Conservation (phyloP, 768 basidiomycete species). For the Kwoniella bestiolae region DNA sequence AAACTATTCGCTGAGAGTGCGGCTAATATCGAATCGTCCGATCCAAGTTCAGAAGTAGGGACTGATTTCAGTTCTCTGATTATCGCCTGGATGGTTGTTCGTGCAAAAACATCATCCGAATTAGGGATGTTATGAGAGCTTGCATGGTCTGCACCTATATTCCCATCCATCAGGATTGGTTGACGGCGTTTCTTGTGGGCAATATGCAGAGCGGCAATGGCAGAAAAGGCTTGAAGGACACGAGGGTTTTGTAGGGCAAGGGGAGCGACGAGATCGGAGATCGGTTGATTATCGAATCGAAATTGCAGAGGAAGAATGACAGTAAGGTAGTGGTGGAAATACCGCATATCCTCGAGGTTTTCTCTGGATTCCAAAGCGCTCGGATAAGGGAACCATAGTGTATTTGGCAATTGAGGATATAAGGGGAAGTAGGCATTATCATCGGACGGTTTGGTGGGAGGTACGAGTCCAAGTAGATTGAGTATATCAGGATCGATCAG, state of each 20-base stretch:
- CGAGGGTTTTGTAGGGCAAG: conserved; percentile 17
- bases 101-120: conserved; percentile 17
- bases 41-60: background rate
- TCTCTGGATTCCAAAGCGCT: background rate
- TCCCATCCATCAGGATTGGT: background rate
- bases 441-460: background rate
- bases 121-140: background rate
- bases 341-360: conserved; percentile 6
- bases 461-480: background rate
- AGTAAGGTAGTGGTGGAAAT: conserved; percentile 33
- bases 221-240: conserved; percentile 12
- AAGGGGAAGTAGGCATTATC: background rate
- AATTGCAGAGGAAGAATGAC: conserved; percentile 28
- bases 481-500: conserved; percentile 8
- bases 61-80: conserved; percentile 6
- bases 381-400: conserved; percentile 10
- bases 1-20: conserved; percentile 8
- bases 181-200: conserved; percentile 7
- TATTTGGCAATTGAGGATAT: conserved; percentile 3
- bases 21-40: conserved; percentile 5
- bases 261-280: conserved; percentile 26
- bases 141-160: background rate
- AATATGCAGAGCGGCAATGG: conserved; percentile 28
- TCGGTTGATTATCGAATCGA: conserved; percentile 13
- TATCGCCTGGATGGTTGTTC: conserved; percentile 2